Percentiles rank a stretch among this genome's conserved stretches.
Conservation (phyloP, 2,329 filamentous ascomycete genomes). For the Colletotrichum zoysiae region DNA sequence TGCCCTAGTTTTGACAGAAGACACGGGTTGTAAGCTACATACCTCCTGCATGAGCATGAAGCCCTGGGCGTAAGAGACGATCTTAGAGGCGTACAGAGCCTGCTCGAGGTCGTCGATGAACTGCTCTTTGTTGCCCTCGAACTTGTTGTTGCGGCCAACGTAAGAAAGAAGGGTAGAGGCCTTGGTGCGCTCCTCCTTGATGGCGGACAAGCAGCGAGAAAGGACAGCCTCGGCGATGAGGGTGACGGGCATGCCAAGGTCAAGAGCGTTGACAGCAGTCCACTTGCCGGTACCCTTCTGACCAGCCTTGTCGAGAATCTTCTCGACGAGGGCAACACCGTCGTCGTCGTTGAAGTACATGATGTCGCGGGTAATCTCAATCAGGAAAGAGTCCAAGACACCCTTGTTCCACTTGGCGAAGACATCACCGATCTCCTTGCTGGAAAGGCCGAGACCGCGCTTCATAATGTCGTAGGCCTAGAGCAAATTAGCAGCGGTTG, state of each 20-base stretch:
- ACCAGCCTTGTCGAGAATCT: constrained; percentile 97
- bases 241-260: constrained; percentile 98
- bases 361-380: constrained; percentile 98
- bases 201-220: constrained; percentile 89
- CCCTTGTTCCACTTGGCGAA: constrained; percentile 98
- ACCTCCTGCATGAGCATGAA: constrained; percentile 99
- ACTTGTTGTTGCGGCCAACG: constrained; percentile 80
- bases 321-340: constrained; percentile 91
- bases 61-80: constrained; percentile 99
- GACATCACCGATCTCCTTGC: constrained; percentile 96
- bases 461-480: constrained; percentile 99
- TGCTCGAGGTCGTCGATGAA: constrained; percentile 99
- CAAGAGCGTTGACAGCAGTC: constrained; percentile 98
- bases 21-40: neutral
- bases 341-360: constrained; percentile 99
- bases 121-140: constrained; percentile 90
- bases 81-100: constrained; percentile 99
- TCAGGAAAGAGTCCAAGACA: constrained; percentile 98
- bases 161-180: constrained; percentile 83
- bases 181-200: constrained; percentile 92
- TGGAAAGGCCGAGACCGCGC: constrained; percentile 88
- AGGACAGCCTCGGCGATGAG: constrained; percentile 98
- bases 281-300: constrained; percentile 99
- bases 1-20: neutral
- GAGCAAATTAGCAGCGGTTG: constrained; percentile 41